Conservation (phyloP, 345 rosid genomes). For the Syzygium jambos region DNA sequence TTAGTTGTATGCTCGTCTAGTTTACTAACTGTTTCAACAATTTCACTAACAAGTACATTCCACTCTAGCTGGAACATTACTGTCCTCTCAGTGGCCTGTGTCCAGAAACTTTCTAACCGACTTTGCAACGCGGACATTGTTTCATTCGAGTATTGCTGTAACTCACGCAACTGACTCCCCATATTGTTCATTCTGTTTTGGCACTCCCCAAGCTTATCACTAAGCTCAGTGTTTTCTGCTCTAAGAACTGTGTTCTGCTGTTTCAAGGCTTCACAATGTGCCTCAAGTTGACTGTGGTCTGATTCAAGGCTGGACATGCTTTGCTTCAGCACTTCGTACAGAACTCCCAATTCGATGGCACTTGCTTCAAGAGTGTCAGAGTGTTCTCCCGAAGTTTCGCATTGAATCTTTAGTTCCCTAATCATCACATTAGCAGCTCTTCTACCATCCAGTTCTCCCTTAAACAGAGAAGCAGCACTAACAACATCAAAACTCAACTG, state of each 20-base stretch:
- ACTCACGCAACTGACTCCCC: constrained; percentile 49
- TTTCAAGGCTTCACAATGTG: constrained; percentile 32
- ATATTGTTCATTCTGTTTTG: constrained; percentile 32
- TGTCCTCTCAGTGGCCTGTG: constrained; percentile 42
- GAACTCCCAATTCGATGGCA: constrained; percentile 48
- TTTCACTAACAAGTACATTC: constrained; percentile 29
- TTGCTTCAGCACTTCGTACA: constrained; percentile 53
- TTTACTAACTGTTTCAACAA: constrained; percentile 44
- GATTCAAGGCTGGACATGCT: constrained; percentile 26
- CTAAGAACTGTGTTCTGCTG: constrained; percentile 27
- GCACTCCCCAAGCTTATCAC: constrained; percentile 26
- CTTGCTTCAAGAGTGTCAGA: constrained; percentile 39
- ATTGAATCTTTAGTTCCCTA: constrained; percentile 31
- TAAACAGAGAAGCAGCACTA: constrained; percentile 24
- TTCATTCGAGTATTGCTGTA: constrained; percentile 37
- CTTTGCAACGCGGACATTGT: constrained; percentile 23
- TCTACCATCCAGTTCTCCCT: constrained; percentile 29
- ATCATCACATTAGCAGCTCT: constrained; percentile 19
- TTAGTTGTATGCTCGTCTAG: constrained; percentile 38
- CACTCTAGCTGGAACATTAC: constrained; percentile 42
- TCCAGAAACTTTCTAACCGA: constrained; percentile 46
- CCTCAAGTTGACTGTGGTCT: constrained; percentile 37
- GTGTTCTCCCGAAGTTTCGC: constrained; percentile 42
- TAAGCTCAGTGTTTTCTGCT: constrained; percentile 43
- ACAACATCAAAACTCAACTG: constrained; percentile 45